Percentiles rank a stretch among this genome's conserved stretches.
Conservation (phyloP, 176 grass and related monocot genomes). For the Triticum turgidum region DNA sequence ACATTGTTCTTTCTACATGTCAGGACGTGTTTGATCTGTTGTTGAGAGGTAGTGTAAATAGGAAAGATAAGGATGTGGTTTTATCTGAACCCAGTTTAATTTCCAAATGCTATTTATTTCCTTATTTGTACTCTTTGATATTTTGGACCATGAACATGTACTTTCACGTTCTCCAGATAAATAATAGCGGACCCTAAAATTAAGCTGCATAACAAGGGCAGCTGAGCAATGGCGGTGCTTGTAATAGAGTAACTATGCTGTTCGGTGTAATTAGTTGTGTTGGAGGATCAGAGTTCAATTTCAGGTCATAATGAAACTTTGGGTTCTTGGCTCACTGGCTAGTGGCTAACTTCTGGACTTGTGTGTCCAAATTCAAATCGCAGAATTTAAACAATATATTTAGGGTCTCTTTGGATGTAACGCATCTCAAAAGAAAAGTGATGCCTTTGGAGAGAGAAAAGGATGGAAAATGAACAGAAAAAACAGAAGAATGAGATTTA, state of each 20-base stretch:
- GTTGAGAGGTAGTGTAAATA: neutral
- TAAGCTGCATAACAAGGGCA: neutral
- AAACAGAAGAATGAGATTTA: neutral
- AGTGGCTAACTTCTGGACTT: slow-evolving; percentile 22
- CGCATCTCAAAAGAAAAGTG: neutral
- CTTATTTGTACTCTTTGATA: neutral
- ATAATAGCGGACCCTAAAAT: slow-evolving; percentile 9
- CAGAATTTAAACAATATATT: slow-evolving; percentile 5
- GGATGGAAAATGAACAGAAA: neutral
- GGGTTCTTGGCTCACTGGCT: neutral
- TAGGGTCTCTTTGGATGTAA: neutral
- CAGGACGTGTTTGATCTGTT: neutral
- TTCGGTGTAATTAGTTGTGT: neutral
- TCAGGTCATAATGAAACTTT: neutral
- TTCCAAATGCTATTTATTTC: slow-evolving; percentile 1
- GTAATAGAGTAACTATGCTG: neutral
- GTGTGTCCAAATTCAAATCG: neutral
- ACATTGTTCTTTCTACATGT: slow-evolving; percentile 6
- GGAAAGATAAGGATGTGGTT: neutral
- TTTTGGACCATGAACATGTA: neutral
- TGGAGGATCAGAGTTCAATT: neutral
- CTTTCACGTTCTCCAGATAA: neutral
- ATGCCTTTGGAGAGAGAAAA: neutral
- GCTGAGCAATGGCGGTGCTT: neutral
- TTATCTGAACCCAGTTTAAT: slow-evolving; percentile 16